Conservation (phyloP, 139 green algal genomes). For the Microglena sp. region DNA sequence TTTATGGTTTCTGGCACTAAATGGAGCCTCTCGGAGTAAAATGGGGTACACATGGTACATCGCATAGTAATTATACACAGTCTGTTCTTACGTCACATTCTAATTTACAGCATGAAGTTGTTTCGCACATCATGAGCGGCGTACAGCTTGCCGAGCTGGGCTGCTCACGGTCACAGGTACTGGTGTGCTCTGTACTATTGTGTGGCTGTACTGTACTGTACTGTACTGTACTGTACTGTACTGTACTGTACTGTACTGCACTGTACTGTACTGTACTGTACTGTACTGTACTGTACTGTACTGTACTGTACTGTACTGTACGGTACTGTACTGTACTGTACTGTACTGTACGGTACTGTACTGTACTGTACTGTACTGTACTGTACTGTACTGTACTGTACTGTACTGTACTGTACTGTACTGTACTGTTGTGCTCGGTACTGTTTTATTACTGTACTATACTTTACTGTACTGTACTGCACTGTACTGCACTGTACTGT, state of each 20-base stretch:
- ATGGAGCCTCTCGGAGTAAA: no score
- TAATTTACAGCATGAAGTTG: no score
- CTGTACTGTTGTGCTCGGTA: background rate
- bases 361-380: constrained; percentile 4
- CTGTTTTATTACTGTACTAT: background rate
- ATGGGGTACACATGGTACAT: no score
- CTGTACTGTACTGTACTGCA: constrained; percentile 2
- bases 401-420: constrained; percentile 3
- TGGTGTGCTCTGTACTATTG: background rate
- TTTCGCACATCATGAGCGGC: no score
- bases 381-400: constrained; percentile 3
- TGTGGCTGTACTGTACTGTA: background rate
- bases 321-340: no score
- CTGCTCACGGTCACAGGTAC: no score
- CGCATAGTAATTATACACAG: no score
- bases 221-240: constrained; percentile 3
- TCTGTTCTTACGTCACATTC: no score
- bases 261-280: constrained; percentile 3
- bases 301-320: constrained; percentile 3
- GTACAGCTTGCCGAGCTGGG: no score
- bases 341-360: no score
- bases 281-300: constrained; percentile 3
- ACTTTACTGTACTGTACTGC: no score
- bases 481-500: constrained; percentile 2
- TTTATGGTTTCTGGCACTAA: no score